phyloP scores from a whole-genome alignment of 495 filamentous ascomycete genomes.

The Niebla homalea region DNA sequence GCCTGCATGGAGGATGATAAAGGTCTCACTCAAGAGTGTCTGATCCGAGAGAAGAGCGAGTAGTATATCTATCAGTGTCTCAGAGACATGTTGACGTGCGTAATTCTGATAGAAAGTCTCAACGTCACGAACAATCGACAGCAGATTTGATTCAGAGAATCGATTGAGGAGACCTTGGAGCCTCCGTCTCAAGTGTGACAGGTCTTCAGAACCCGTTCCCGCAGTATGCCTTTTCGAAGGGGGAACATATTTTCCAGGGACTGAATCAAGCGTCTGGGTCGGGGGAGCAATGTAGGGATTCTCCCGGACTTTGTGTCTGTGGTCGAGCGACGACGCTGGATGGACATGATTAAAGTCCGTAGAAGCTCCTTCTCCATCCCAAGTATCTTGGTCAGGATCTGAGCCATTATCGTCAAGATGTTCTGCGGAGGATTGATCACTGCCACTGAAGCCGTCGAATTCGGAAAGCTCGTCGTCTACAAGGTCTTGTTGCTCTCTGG shows the following conservation, averaged over 20 bases:
- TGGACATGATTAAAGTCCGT: constrained; percentile 20
- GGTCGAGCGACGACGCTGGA: constrained; percentile 13
- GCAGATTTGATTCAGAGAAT: constrained; percentile 75
- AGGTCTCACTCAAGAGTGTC: constrained; percentile 66
- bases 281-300: constrained; percentile 52
- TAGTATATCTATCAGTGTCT: constrained; percentile 58
- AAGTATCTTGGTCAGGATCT: constrained; percentile 7
- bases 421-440: not conserved
- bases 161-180: constrained; percentile 84
- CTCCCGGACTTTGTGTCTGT: constrained; percentile 32
- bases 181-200: constrained; percentile 59
- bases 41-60: constrained; percentile 64
- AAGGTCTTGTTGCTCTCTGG: constrained; percentile 20
- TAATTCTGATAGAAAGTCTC: constrained; percentile 71
- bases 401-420: constrained; percentile 10
- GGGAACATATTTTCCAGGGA: constrained; percentile 66
- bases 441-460: constrained; percentile 15
- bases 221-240: constrained; percentile 60
- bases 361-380: constrained; percentile 23
- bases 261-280: constrained; percentile 15
- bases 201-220: constrained; percentile 50
- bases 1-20: constrained; percentile 79
- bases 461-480: constrained; percentile 18
- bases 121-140: constrained; percentile 66
- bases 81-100: constrained; percentile 71